Base-by-base conservation (phyloP, 1,284 basidiomycete genomes). In the Sphaerobolus stellatus region DNA sequence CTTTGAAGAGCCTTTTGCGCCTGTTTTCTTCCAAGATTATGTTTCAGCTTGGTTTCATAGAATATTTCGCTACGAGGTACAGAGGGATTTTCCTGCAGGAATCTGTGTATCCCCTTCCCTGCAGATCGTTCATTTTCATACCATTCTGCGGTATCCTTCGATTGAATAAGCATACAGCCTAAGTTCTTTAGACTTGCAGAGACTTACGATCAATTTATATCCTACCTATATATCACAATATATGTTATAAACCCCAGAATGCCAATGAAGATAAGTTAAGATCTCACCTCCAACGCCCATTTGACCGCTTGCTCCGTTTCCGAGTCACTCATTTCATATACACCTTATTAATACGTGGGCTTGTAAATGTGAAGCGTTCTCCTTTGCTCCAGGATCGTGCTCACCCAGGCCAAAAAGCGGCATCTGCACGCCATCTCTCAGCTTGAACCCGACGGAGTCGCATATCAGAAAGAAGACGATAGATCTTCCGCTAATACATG, bases 41-140 rank as follows among this genome's bases (percentile, higher is more conserved):
- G 63, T 70, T 79, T 84, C 51, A 89, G 75, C 67, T 90, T 88
- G 29, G 84, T 85, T 27, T 83, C 86, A 68, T 81, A 83, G 72
- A 83, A 88, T 58, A 90, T 76, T 20, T 79, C 77, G 6, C 73
- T 71, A 30, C 85, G 81, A 41, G 78, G 75, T 9, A 76, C 73
- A 46, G 68, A 66, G 16, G 75, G 67, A 40, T 67, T 67, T 59
- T 55, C 50, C 48, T 69, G 65, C 66, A 81, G 77, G 66, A 81
- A 88, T 60, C 82, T 79, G 47, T 70, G 70, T 63, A 89, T 81
- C 16, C 83, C 86, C 34, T 72, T 67, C 7, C 86, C 84, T 55
- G 79, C 81, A 58, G 83, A 78, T 38, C 67, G 71, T 65, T 90
- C 86, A 67, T 88, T 88, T 63, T 84, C 78, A 64, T 88, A 89